phyloP scores from a whole-genome alignment of 148 eudicot species.

The Chenopodium berlandieri region DNA sequence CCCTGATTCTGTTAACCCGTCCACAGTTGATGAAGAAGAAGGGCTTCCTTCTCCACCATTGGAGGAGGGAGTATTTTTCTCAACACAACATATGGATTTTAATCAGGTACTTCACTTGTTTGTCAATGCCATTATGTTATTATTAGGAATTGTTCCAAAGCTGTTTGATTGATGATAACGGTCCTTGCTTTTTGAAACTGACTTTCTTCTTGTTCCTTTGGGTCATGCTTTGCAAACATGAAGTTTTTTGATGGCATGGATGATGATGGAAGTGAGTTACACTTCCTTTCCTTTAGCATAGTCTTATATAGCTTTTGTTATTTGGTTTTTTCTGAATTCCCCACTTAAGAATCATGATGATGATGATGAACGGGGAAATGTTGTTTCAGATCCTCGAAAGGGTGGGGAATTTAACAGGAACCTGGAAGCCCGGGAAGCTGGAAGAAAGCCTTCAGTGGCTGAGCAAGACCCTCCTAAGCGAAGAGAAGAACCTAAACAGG shows the following conservation, averaged over 20 bases:
- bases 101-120: slow-evolving; percentile 43
- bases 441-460: slow-evolving; percentile 44
- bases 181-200: slow-evolving; percentile 24
- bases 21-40: slow-evolving; percentile 80
- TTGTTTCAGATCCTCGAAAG: slow-evolving; percentile 75
- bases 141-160: neutral
- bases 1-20: slow-evolving; percentile 79
- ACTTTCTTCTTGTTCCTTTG: slow-evolving; percentile 31
- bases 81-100: slow-evolving; percentile 62
- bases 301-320: slow-evolving; percentile 30
- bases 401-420: slow-evolving; percentile 66
- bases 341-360: slow-evolving; percentile 35
- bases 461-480: slow-evolving; percentile 35
- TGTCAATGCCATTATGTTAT: neutral
- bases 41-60: slow-evolving; percentile 96
- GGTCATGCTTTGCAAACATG: slow-evolving; percentile 22
- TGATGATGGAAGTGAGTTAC: slow-evolving; percentile 94
- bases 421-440: slow-evolving; percentile 39
- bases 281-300: slow-evolving; percentile 32
- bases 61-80: slow-evolving; percentile 68
- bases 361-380: slow-evolving; percentile 30
- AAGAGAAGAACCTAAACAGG: slow-evolving; percentile 37
- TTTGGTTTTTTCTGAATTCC: slow-evolving; percentile 52
- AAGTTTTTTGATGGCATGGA: slow-evolving; percentile 94
- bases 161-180: neutral